A percentile compares a stretch with the other conserved stretches of the same genome.
phyloP scores from a whole-genome alignment of 2,329 filamentous ascomycete genomes.

The Colletotrichum higginsianum region DNA sequence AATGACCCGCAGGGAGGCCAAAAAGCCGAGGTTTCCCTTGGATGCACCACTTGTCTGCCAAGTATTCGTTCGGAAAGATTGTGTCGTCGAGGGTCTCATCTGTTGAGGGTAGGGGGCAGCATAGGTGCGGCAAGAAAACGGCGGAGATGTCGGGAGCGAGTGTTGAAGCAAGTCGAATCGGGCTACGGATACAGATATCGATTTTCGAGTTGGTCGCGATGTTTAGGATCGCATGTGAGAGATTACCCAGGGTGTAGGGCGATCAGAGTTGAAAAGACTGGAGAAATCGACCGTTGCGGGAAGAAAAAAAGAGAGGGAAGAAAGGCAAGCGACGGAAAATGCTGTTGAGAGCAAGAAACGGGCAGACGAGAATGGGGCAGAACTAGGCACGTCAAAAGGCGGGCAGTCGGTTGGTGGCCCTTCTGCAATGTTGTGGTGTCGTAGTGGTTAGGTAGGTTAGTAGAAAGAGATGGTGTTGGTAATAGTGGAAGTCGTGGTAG shows the following conservation, averaged over 20 bases:
- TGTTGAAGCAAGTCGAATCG: conserved; percentile 5
- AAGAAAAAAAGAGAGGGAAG: conserved; percentile 6
- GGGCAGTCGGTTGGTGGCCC: conserved; percentile 25
- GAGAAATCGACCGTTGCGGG: conserved; percentile 35
- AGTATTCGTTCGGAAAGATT: conserved; percentile 37
- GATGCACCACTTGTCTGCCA: conserved; percentile 38
- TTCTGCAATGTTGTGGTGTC: conserved; percentile 27
- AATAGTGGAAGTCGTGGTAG: conserved; percentile 19
- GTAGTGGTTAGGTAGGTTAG: conserved; percentile 12
- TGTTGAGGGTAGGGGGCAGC: conserved; percentile 30
- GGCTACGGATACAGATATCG: conserved; percentile 27
- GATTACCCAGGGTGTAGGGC: conserved; percentile 21
- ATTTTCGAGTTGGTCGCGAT: conserved; percentile 29
- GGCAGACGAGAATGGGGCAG: conserved; percentile 32
- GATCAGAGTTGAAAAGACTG: conserved; percentile 34
- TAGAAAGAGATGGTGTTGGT: conserved; percentile 17
- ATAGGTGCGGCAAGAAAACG: conserved; percentile 36
- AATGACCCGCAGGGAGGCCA: conserved; percentile 56
- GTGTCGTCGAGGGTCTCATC: conserved; percentile 40
- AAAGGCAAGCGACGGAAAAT: conserved; percentile 31
- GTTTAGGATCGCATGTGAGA: conserved; percentile 32
- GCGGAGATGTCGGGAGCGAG: conserved; percentile 5
- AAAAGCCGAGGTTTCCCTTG: conserved; percentile 51
- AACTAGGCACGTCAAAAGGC: conserved; percentile 31
- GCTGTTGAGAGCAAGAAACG: conserved; percentile 34